Conservation (phyloP, 2,329 filamentous ascomycete species). For the Colletotrichum sublineola region DNA sequence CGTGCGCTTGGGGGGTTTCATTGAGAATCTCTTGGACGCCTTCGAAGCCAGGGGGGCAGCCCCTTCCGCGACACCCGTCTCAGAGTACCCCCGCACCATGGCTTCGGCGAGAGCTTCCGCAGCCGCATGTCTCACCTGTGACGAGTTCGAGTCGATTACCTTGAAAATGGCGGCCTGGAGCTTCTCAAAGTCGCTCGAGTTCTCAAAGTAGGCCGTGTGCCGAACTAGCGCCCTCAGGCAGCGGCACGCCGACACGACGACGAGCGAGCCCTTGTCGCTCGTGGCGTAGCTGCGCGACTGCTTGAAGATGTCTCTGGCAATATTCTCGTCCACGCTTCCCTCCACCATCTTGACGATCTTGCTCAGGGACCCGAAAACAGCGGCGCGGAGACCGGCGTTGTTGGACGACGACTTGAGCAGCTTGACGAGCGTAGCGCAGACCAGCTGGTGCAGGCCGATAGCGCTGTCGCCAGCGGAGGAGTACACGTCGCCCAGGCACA, state of each 20-base stretch:
- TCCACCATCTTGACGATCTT: conserved; percentile 83
- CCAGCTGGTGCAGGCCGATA: conserved; percentile 83
- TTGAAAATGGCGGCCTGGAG: conserved; percentile 88
- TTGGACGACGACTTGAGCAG: conserved; percentile 82
- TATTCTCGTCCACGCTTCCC: conserved; percentile 82
- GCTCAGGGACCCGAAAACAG: conserved; percentile 79
- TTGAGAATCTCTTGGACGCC: conserved; percentile 76
- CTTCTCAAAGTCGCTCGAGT: conserved; percentile 90
- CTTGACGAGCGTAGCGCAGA: conserved; percentile 80
- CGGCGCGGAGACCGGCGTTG: conserved; percentile 85
- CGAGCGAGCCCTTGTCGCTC: conserved; percentile 85
- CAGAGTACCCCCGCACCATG: conserved; percentile 85
- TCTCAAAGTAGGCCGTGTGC: conserved; percentile 85
- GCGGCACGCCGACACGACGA: conserved; percentile 82
- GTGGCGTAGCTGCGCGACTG: conserved; percentile 82
- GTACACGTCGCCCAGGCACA: conserved; percentile 90
- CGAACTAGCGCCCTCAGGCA: conserved; percentile 82
- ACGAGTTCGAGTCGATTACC: conserved; percentile 81
- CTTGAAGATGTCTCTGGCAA: conserved; percentile 95
- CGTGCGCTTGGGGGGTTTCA: conserved; percentile 67
- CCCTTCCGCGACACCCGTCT: conserved; percentile 60
- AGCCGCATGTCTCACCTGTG: conserved; percentile 84
- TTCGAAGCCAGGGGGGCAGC: conserved; percentile 66
- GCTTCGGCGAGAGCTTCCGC: conserved; percentile 86
- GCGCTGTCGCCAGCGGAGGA: conserved; percentile 94